Conservation (phyloP, 2,329 filamentous ascomycete species). For the Botrytis elliptica region DNA sequence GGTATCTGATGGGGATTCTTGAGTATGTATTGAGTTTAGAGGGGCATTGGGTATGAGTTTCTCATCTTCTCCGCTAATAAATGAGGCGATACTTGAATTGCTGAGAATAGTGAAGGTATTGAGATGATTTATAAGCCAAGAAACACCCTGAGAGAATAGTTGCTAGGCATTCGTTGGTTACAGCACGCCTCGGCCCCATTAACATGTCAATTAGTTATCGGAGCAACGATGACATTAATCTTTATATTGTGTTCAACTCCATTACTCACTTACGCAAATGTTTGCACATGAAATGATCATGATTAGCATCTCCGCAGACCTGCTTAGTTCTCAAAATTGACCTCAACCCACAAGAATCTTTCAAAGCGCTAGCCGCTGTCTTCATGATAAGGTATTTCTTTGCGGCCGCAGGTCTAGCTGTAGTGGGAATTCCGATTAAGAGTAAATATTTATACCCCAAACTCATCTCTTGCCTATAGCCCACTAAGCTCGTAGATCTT, state of each 20-base stretch:
- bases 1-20: too few species aligned
- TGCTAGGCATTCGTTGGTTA: neutral
- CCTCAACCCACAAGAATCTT: constrained; percentile 13
- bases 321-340: constrained; percentile 8
- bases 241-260: neutral
- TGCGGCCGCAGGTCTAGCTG: constrained; percentile 8
- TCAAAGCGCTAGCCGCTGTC: constrained; percentile 20
- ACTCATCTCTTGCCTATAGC: neutral
- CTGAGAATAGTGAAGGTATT: neutral
- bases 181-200: neutral
- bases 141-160: neutral
- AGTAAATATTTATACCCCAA: neutral
- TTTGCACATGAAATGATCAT: neutral
- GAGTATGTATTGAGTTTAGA: neutral
- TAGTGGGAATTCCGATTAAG: constrained; percentile 5
- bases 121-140: neutral
- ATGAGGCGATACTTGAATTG: too few species aligned
- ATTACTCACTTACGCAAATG: neutral
- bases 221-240: neutral
- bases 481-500: neutral
- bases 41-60: neutral
- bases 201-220: neutral
- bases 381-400: constrained; percentile 21
- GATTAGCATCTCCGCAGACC: neutral
- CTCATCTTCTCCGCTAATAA: too few species aligned